phyloP scores from a whole-genome alignment of 768 basidiomycete species.

The Phaeotremella skinneri region DNA sequence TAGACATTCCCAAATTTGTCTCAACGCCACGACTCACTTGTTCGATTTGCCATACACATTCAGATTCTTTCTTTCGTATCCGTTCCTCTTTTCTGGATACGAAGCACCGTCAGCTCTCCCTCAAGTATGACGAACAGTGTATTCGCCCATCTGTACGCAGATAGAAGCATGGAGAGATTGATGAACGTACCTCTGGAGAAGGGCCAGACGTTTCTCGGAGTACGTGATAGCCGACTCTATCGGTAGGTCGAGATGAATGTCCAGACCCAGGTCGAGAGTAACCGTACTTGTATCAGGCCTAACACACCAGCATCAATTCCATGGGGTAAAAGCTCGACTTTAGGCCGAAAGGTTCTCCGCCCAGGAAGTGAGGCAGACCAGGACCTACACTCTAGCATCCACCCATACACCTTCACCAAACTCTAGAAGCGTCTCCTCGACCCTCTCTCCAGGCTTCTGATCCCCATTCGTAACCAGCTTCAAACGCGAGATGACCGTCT shows the following conservation, averaged over 20 bases:
- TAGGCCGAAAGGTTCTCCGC: too few relatives aligned
- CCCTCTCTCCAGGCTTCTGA: background rate
- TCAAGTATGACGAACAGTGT: too few relatives aligned
- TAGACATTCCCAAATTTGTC: too few relatives aligned
- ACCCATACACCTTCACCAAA: constrained; percentile 25
- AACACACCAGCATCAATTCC: too few relatives aligned
- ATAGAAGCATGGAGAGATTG: background rate
- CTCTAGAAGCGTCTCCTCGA: constrained; percentile 18
- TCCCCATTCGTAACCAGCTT: background rate
- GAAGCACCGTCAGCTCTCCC: background rate
- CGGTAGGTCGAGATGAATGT: constrained; percentile 28
- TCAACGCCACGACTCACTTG: constrained; percentile 20
- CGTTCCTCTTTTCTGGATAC: background rate
- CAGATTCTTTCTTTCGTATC: constrained; percentile 14
- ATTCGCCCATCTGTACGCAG: too few relatives aligned
- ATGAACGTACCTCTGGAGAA: constrained; percentile 23
- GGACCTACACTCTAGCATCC: constrained; percentile 22
- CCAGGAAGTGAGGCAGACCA: constrained; percentile 6
- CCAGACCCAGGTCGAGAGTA: constrained; percentile 30
- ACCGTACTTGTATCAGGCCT: constrained; percentile 18
- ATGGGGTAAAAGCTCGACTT: too few relatives aligned
- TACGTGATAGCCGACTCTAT: constrained; percentile 18
- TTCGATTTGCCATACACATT: constrained; percentile 31
- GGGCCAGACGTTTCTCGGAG: constrained; percentile 11
- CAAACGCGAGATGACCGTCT: background rate